A percentile compares a stretch with the other conserved stretches of the same genome.
These are phyloP conservation scores for Pseudogymnoascus sp. DNA, from an alignment of 2,329 filamentous ascomycete species.

Conservation along the genomic window DNA sequence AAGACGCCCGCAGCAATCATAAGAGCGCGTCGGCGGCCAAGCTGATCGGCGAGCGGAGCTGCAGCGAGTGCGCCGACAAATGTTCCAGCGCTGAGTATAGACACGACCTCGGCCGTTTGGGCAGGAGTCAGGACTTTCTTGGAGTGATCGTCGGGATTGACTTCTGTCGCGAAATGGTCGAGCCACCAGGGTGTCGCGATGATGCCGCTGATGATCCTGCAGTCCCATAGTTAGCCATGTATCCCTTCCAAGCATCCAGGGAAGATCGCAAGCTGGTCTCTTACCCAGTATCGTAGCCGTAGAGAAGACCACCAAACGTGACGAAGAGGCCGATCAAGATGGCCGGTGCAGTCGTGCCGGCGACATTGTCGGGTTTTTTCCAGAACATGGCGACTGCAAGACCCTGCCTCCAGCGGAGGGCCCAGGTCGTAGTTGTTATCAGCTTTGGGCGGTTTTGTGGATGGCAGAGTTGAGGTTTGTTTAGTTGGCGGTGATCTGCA, in stretches of 20 bases:
- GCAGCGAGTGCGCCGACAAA: slow-evolving; percentile 65
- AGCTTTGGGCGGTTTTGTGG: slow-evolving; percentile 3
- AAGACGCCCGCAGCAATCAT: slow-evolving; percentile 60
- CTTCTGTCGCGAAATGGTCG: slow-evolving; percentile 48
- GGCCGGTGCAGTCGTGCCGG: slow-evolving; percentile 63
- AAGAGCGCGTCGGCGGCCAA: slow-evolving; percentile 51
- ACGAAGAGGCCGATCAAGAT: slow-evolving; percentile 68
- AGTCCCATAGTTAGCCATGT: slow-evolving; percentile 15
- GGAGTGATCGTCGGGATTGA: slow-evolving; percentile 28
- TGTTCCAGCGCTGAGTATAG: slow-evolving; percentile 75
- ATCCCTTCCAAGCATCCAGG: neutral
- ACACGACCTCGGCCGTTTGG: slow-evolving; percentile 67
- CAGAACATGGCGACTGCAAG: slow-evolving; percentile 30
- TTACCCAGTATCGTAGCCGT: slow-evolving; percentile 65
- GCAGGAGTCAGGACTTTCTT: slow-evolving; percentile 36
- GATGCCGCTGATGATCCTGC: slow-evolving; percentile 62
- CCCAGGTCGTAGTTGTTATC: slow-evolving; percentile 3
- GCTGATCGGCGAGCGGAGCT: slow-evolving; percentile 61
- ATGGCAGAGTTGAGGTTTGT: slow-evolving; percentile 3
- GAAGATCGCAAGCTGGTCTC: slow-evolving; percentile 22
- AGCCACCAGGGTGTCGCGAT: slow-evolving; percentile 63
- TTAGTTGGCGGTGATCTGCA: slow-evolving; percentile 2
- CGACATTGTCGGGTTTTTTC: slow-evolving; percentile 69
- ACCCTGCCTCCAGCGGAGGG: slow-evolving; percentile 7
- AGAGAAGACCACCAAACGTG: slow-evolving; percentile 60